Conservation (phyloP, 768 basidiomycete genomes). For the Polyporus arcularius region DNA sequence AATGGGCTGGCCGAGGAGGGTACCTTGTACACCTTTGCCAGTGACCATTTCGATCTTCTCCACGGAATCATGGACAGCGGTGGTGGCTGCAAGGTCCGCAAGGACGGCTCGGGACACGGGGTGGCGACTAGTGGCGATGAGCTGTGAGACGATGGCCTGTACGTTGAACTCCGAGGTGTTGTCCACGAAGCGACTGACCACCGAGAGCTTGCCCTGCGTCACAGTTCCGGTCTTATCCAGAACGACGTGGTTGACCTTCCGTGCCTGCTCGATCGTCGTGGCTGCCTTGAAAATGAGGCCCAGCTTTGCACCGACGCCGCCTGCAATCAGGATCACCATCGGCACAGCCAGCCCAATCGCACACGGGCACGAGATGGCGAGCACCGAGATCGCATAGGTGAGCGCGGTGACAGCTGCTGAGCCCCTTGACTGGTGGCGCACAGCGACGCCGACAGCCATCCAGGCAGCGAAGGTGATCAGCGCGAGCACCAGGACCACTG, state of each 20-base stretch:
- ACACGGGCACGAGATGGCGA: constrained; percentile 58
- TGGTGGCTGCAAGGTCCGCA: constrained; percentile 27
- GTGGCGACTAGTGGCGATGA: constrained; percentile 37
- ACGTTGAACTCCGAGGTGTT: constrained; percentile 6
- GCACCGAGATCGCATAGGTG: constrained; percentile 51
- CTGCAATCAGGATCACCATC: constrained; percentile 37
- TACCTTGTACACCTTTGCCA: constrained; percentile 39
- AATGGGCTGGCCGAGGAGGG: constrained; percentile 33
- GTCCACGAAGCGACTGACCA: constrained; percentile 35
- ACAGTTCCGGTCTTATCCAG: constrained; percentile 68
- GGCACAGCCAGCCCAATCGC: constrained; percentile 40
- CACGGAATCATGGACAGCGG: constrained; percentile 8
- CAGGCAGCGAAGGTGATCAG: constrained; percentile 39
- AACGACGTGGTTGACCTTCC: constrained; percentile 44
- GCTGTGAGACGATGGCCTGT: constrained; percentile 24
- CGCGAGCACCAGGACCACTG: constrained; percentile 45
- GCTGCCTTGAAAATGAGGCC: constrained; percentile 37
- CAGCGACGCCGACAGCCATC: constrained; percentile 35
- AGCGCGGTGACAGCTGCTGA: constrained; percentile 39
- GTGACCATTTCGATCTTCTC: constrained; percentile 32
- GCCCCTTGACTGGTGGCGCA: constrained; percentile 27
- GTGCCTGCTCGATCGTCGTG: constrained; percentile 44
- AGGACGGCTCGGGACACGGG: constrained; percentile 38
- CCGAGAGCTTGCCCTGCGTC: constrained; percentile 43
- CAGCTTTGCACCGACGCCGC: constrained; percentile 32